These are phyloP conservation scores for Rusavskia elegans DNA, from an alignment of 495 filamentous ascomycete genomes.

Conservation along the genomic window DNA sequence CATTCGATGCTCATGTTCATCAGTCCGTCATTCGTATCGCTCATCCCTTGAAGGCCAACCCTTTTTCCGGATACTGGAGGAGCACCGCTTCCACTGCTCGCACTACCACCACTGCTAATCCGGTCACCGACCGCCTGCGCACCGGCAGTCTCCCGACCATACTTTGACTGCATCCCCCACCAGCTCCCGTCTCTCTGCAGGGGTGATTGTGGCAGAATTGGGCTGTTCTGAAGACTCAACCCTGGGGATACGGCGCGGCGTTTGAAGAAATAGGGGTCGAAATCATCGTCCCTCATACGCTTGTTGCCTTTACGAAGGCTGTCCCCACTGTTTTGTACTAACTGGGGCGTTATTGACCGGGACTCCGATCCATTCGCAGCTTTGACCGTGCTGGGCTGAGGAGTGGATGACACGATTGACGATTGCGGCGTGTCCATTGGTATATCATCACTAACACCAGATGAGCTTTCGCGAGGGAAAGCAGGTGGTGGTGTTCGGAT, in stretches of 20 bases:
- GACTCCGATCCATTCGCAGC: constrained; percentile 18
- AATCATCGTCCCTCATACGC: constrained; percentile 76
- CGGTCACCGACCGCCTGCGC: constrained; percentile 34
- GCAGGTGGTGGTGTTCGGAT: constrained; percentile 49
- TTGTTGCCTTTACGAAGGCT: constrained; percentile 53
- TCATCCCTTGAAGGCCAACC: constrained; percentile 89
- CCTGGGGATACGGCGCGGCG: constrained; percentile 85
- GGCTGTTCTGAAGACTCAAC: constrained; percentile 78
- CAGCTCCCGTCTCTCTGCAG: constrained; percentile 50
- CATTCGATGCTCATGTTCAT: constrained; percentile 95
- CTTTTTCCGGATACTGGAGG: constrained; percentile 39
- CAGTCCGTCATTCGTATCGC: constrained; percentile 82
- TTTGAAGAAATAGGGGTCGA: constrained; percentile 82
- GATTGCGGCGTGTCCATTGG: constrained; percentile 58
- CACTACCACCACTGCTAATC: constrained; percentile 28
- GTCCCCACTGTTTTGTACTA: constrained; percentile 34
- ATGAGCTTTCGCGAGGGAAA: constrained; percentile 39
- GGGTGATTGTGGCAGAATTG: constrained; percentile 67
- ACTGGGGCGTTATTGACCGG: constrained; percentile 34
- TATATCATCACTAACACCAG: constrained; percentile 57
- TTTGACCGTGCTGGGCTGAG: constrained; percentile 13
- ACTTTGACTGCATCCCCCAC: constrained; percentile 57
- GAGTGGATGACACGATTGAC: constrained; percentile 14
- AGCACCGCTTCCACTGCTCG: constrained; percentile 18
- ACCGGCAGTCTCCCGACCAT: constrained; percentile 35